Evolutionary conservation across 176 grass and related monocot genomes (phyloP).

Genomic region (Luzula sylvatica): DNA sequence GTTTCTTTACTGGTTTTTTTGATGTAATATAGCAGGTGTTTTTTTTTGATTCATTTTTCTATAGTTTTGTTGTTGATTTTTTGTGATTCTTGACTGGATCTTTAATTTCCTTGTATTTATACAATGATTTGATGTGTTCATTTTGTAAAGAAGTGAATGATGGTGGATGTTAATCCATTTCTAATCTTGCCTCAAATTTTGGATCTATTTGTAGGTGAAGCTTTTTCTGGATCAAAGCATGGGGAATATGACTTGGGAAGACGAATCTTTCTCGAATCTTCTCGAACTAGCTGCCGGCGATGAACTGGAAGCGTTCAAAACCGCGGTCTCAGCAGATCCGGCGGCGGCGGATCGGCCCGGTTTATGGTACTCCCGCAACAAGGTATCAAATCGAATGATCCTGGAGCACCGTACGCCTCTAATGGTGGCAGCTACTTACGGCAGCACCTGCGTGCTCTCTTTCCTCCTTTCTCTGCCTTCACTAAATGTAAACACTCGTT

Average conservation of each 20-base stretch:
- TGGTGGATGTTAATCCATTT: slow-evolving; percentile 29
- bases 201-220: slow-evolving; percentile 7
- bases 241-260: slow-evolving; percentile 15
- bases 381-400: slow-evolving; percentile 32
- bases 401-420: slow-evolving; percentile 57
- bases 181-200: not conserved
- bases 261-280: slow-evolving; percentile 32
- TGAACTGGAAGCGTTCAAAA: slow-evolving; percentile 25
- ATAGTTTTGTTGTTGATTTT: too few relatives aligned
- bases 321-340: slow-evolving; percentile 4
- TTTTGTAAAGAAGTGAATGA: slow-evolving; percentile 1
- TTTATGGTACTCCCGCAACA: slow-evolving; percentile 63
- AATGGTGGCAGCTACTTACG: slow-evolving; percentile 84
- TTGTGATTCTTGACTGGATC: too few relatives aligned
- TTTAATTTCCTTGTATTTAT: too few relatives aligned
- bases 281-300: slow-evolving; percentile 69
- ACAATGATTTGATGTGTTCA: too few relatives aligned
- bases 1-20: not conserved
- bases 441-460: slow-evolving; percentile 35
- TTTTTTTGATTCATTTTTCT: too few relatives aligned
- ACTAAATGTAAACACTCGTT: slow-evolving; percentile 39
- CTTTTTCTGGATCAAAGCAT: not conserved
- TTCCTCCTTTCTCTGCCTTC: slow-evolving; percentile 36
- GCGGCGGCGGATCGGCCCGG: slow-evolving; percentile 40
- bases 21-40: slow-evolving; percentile 7